Percentiles rank a stretch among this genome's conserved stretches.
Conservation (phyloP, 2,329 filamentous ascomycete genomes). For the Xylariomycetidae sp. region DNA sequence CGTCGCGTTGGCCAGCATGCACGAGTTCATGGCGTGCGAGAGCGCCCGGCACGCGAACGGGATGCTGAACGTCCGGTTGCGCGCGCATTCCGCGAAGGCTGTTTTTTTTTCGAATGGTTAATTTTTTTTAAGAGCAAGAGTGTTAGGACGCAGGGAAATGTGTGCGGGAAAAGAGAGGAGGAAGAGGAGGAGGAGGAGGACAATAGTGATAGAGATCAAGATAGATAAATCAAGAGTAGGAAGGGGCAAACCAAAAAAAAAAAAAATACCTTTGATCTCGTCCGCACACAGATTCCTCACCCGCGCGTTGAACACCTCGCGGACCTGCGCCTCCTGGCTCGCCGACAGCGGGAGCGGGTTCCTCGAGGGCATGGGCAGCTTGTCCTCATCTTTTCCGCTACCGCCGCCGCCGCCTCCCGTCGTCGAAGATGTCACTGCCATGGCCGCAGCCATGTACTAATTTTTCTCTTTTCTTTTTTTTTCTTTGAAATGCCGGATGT, state of each 20-base stretch:
- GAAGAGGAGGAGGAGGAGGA: neutral
- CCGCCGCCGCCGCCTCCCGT: too few relatives aligned
- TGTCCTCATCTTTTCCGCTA: too few relatives aligned
- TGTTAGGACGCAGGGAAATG: neutral
- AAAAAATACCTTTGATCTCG: slow-evolving; percentile 65
- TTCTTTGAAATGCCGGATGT: too few relatives aligned
- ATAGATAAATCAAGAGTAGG: neutral
- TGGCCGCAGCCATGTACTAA: too few relatives aligned
- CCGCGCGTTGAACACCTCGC: slow-evolving; percentile 43
- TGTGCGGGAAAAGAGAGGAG: neutral
- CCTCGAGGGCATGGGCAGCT: slow-evolving; percentile 51
- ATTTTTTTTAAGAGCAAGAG: neutral
- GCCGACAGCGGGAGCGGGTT: slow-evolving; percentile 72
- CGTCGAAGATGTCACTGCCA: too few relatives aligned
- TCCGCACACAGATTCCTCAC: slow-evolving; percentile 71
- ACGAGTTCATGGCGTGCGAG: slow-evolving; percentile 84
- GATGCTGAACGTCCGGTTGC: slow-evolving; percentile 79
- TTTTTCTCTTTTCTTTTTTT: too few relatives aligned
- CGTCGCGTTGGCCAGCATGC: slow-evolving; percentile 85
- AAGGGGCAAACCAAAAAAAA: neutral
- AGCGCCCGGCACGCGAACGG: slow-evolving; percentile 80
- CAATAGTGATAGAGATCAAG: neutral
- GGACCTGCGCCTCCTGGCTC: slow-evolving; percentile 36
- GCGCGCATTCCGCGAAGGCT: slow-evolving; percentile 92
- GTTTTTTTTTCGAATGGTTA: slow-evolving; percentile 4